These are phyloP conservation scores for Xylaria venustula DNA, from an alignment of 495 filamentous ascomycete genomes.

Conservation along the genomic window DNA sequence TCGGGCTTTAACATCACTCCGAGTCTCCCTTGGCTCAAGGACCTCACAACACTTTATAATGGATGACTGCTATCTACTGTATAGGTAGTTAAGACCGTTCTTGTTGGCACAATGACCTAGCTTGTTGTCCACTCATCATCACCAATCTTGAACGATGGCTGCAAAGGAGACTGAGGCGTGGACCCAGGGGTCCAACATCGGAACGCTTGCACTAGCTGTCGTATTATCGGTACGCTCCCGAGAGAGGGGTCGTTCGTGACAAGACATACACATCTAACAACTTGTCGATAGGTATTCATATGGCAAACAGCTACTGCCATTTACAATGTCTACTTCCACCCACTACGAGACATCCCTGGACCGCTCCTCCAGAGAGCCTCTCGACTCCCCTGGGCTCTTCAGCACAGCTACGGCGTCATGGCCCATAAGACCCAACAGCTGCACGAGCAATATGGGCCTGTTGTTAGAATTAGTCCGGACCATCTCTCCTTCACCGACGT, in stretches of 20 bases:
- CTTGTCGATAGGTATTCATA: conserved; percentile 11
- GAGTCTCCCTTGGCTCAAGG: not conserved
- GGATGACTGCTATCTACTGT: not conserved
- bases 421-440: conserved; percentile 27
- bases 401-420: conserved; percentile 17
- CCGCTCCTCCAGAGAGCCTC: conserved; percentile 33
- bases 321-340: conserved; percentile 53
- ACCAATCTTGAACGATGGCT: not conserved
- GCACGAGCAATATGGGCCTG: conserved; percentile 48
- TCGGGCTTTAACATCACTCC: not conserved
- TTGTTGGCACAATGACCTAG: not conserved
- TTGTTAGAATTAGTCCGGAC: conserved; percentile 54
- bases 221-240: conserved; percentile 5
- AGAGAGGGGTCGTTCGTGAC: not conserved
- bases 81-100: not conserved
- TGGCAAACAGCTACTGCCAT: conserved; percentile 17
- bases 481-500: conserved; percentile 55
- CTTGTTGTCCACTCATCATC: not conserved
- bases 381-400: conserved; percentile 19
- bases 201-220: not conserved
- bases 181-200: conserved; percentile 3
- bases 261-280: conserved; percentile 1
- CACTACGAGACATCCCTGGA: conserved; percentile 51
- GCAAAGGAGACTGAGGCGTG: not conserved
- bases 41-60: not conserved